Evolutionary conservation across 352 stramenopile genomes (phyloP), one percentile per base, ranked within the genome.

Genomic region (Phytopythium litorale): DNA sequence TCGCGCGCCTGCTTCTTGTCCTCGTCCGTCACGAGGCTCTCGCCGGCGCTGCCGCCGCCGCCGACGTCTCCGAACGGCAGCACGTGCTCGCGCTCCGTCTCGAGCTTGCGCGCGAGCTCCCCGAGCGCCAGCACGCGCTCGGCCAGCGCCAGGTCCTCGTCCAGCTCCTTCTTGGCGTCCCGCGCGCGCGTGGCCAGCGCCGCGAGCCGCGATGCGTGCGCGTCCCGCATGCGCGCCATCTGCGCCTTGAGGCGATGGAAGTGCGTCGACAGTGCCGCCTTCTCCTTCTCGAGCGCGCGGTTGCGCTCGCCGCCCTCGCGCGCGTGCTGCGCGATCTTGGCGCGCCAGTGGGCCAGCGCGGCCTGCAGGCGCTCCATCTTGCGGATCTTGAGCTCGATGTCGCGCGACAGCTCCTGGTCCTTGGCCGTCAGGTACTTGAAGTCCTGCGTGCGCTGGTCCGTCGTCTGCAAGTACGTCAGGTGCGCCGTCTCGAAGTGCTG

Each of bases 391-490:
- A 92, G 75, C 73, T 97, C 87, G 52, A 98, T 97, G 55, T 98
- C 89, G 28, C 92, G 88, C 32, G 81, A 96, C 3, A 98, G 73
- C 67, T 98, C 87, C 49, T 91, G 84, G 74, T 98, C 92, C 66
- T 96, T 97, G 0, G 84, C 77, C 5, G 92, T 97, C 38, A 98
- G 71, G 69, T 97, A 94, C 80, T 98, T 97, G 70, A 98, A 98
- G 54, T 98, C 89, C 56, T 96, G 87, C 25, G 91, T 97, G 48
- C 88, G 87, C 48, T 97, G 86, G 73, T 98, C 91, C 42, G 93
- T 99, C 66, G 97, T 97, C 66, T 98, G 83, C 18, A 97, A 60
- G 68, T 97, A 98, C 63, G 91, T 94, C 18, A 98, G 68, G 60
- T 98, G 91, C 9, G 88, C 91, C 1, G 84, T 90, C 75, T 98